Conservation (phyloP, 1,139 yeast species). For the Blastobotrys apis region DNA sequence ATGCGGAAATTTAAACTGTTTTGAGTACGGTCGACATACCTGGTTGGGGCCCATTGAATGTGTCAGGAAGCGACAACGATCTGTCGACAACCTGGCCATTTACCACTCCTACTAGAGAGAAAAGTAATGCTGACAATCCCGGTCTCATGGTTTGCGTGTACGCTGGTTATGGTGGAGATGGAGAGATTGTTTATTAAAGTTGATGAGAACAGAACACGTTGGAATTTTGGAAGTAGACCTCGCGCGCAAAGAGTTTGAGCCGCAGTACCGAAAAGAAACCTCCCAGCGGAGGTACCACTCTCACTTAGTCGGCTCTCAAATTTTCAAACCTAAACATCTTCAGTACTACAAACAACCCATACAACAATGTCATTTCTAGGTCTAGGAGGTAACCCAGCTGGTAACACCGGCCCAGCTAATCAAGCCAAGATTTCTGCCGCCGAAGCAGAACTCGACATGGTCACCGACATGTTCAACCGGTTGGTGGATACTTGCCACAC, state of each 20-base stretch:
- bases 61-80: slow-evolving; percentile 10
- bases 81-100: background rate
- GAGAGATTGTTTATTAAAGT: too few relatives aligned
- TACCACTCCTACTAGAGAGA: background rate
- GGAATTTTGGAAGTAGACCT: too few relatives aligned
- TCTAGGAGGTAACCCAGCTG: slow-evolving; percentile 55
- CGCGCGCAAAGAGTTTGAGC: too few relatives aligned
- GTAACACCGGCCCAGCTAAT: slow-evolving; percentile 31
- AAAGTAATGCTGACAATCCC: background rate
- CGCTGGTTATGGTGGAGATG: too few relatives aligned
- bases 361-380: slow-evolving; percentile 68
- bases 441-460: slow-evolving; percentile 87
- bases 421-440: slow-evolving; percentile 59
- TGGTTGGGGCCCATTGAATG: slow-evolving; percentile 4
- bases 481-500: slow-evolving; percentile 77
- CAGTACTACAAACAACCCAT: slow-evolving; percentile 2
- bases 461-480: slow-evolving; percentile 94
- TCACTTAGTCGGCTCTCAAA: too few relatives aligned
- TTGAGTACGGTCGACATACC: too few relatives aligned
- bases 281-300: too few relatives aligned
- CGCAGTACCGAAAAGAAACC: too few relatives aligned
- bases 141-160: too few relatives aligned
- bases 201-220: too few relatives aligned
- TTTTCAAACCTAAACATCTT: too few relatives aligned
- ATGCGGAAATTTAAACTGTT: too few relatives aligned